These are phyloP conservation scores for Gracilaria caudata DNA, from an alignment of 23 red algal species.

Conservation along the genomic window DNA sequence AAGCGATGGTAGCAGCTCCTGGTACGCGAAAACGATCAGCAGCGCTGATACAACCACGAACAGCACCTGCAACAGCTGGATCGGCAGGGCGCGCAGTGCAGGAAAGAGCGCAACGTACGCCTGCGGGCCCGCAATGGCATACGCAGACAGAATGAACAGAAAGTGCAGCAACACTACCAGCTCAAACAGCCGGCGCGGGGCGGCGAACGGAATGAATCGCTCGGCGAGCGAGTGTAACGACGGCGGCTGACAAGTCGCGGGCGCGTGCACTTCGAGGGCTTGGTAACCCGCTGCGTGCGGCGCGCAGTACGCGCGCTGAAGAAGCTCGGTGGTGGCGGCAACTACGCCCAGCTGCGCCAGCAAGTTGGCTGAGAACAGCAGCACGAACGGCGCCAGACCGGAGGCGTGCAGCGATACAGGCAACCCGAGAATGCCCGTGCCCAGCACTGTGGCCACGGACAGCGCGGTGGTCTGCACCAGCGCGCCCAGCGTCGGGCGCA, in stretches of 20 bases:
- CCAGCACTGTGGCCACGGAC: slow-evolving; percentile 87
- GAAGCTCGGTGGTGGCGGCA: slow-evolving; percentile 70
- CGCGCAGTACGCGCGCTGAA: slow-evolving; percentile 69
- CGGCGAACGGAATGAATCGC: slow-evolving; percentile 8
- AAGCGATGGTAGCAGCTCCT: slow-evolving; percentile 50
- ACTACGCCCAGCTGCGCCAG: slow-evolving; percentile 70
- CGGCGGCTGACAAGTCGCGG: not conserved
- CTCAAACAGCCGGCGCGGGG: slow-evolving; percentile 53
- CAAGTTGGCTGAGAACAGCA: slow-evolving; percentile 64
- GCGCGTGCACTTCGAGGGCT: not conserved
- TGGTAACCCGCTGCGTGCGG: slow-evolving; percentile 10
- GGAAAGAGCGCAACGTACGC: slow-evolving; percentile 73
- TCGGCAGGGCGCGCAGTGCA: not conserved
- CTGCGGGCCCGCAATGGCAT: slow-evolving; percentile 86
- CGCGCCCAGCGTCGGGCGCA: slow-evolving; percentile 29
- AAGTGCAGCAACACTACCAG: slow-evolving; percentile 73
- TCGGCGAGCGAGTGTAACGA: slow-evolving; percentile 49
- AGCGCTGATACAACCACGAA: slow-evolving; percentile 38
- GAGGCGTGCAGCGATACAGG: slow-evolving; percentile 82
- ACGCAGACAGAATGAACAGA: slow-evolving; percentile 74
- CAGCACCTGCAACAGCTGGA: not conserved
- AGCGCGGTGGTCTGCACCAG: slow-evolving; percentile 54
- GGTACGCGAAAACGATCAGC: slow-evolving; percentile 17
- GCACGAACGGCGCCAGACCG: slow-evolving; percentile 73
- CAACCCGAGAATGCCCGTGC: slow-evolving; percentile 90